Evolutionary conservation across 257 asterid genomes (phyloP).

Genomic region (Plectranthus barbatus): DNA sequence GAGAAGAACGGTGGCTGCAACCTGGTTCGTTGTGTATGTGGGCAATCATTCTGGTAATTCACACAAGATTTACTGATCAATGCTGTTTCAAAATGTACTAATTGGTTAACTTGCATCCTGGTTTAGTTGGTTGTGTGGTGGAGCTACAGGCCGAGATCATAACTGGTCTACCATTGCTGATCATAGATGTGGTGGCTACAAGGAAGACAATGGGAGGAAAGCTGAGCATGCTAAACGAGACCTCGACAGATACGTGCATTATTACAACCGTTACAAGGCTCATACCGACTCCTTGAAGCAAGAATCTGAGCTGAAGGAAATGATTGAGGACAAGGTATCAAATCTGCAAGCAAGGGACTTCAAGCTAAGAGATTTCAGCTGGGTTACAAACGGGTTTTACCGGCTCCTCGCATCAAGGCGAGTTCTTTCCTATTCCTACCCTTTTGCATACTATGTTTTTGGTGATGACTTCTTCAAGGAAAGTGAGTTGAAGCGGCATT

Average conservation of each 20-base stretch:
- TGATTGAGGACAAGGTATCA: slow-evolving; percentile 51
- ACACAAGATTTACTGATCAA: too few relatives aligned
- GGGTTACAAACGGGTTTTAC: slow-evolving; percentile 73
- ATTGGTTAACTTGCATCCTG: slow-evolving; percentile 15
- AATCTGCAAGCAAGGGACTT: slow-evolving; percentile 51
- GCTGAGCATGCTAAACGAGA: slow-evolving; percentile 69
- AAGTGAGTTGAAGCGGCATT: slow-evolving; percentile 61
- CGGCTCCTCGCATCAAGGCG: slow-evolving; percentile 86
- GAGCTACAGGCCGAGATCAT: slow-evolving; percentile 87
- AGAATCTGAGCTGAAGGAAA: slow-evolving; percentile 65
- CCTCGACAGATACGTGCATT: slow-evolving; percentile 78
- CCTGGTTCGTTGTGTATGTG: slow-evolving; percentile 87
- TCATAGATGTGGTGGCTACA: slow-evolving; percentile 89
- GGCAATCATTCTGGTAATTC: slow-evolving; percentile 92
- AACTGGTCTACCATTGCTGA: slow-evolving; percentile 57
- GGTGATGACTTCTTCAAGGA: slow-evolving; percentile 74
- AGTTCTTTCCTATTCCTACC: slow-evolving; percentile 81
- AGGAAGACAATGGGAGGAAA: slow-evolving; percentile 44
- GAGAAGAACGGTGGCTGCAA: slow-evolving; percentile 98
- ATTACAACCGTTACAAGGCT: slow-evolving; percentile 82
- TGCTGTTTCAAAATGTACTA: too few relatives aligned
- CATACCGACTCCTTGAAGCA: slow-evolving; percentile 79
- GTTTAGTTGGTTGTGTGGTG: slow-evolving; percentile 94
- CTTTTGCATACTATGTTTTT: slow-evolving; percentile 90
- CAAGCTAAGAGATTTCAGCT: slow-evolving; percentile 65